phyloP scores from a whole-genome alignment of 192 early-diverging fungal genomes.

The Cladochytrium replicatum region DNA sequence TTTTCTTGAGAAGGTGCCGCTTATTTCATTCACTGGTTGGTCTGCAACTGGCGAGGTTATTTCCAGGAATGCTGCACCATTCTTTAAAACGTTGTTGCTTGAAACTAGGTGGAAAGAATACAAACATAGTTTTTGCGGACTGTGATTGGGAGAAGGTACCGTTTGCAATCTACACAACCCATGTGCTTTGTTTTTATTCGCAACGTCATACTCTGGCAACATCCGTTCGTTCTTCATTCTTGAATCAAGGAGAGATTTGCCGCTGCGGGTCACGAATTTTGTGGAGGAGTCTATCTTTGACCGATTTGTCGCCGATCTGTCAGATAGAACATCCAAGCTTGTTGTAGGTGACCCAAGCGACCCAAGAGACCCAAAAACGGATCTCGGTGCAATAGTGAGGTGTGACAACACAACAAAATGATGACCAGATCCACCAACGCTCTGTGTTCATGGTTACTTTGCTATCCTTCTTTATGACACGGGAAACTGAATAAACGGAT shows the following conservation, averaged over 20 bases:
- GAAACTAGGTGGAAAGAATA: constrained; percentile 83
- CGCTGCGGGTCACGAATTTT: constrained; percentile 59
- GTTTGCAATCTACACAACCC: too few species aligned
- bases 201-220: constrained; percentile 57
- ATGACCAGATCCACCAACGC: too few species aligned
- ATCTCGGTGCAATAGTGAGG: constrained; percentile 67
- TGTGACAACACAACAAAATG: too few species aligned
- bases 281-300: constrained; percentile 50
- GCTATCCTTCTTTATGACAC: too few species aligned
- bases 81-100: constrained; percentile 66
- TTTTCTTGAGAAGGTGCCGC: too few species aligned
- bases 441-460: too few species aligned
- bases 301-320: too few species aligned
- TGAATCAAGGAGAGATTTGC: constrained; percentile 74
- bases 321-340: constrained; percentile 29
- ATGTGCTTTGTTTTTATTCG: too few species aligned
- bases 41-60: constrained; percentile 56
- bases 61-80: constrained; percentile 46
- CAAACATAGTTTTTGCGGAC: constrained; percentile 69
- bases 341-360: constrained; percentile 62
- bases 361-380: constrained; percentile 40
- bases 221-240: constrained; percentile 55
- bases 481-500: too few species aligned
- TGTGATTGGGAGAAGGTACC: constrained; percentile 61
- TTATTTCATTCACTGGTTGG: constrained; percentile 66